Percentiles rank a stretch among this genome's conserved stretches.
phyloP scores from a whole-genome alignment of 495 filamentous ascomycete species.

The Aspergillus carlsbadensis region DNA sequence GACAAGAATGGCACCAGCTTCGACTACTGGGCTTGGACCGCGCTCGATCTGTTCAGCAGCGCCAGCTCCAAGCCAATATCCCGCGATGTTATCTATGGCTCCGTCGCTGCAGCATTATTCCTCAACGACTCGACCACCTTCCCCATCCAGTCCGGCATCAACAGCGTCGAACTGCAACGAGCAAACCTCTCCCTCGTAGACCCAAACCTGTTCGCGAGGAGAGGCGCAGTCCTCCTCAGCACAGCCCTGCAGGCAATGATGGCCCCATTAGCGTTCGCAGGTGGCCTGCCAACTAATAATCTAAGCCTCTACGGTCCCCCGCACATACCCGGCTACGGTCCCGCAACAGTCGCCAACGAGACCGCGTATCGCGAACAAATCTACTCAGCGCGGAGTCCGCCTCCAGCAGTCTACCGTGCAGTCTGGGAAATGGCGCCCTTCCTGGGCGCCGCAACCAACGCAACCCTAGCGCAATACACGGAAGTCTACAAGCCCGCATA shows the following conservation, averaged over 20 bases:
- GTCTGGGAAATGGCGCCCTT: not conserved
- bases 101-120: slow-evolving; percentile 5
- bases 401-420: not conserved
- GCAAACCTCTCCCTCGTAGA: slow-evolving; percentile 8
- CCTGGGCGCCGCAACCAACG: slow-evolving; percentile 16
- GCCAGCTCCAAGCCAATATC: not conserved
- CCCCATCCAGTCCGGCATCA: slow-evolving; percentile 1
- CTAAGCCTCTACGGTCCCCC: slow-evolving; percentile 11
- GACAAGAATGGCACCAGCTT: slow-evolving; percentile 5
- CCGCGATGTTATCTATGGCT: slow-evolving; percentile 4
- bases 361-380: not conserved
- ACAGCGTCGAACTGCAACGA: not conserved
- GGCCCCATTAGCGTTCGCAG: slow-evolving; percentile 15
- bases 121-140: slow-evolving; percentile 3
- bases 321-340: slow-evolving; percentile 7
- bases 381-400: not conserved
- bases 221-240: slow-evolving; percentile 17
- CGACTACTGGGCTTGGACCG: slow-evolving; percentile 12
- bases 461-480: slow-evolving; percentile 10
- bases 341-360: not conserved
- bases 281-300: slow-evolving; percentile 14
- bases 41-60: slow-evolving; percentile 1
- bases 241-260: slow-evolving; percentile 18
- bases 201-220: not conserved
- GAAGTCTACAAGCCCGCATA: slow-evolving; percentile 17